These are phyloP conservation scores for Nymphaea thermarum DNA, from an alignment of 164 flowering plant species.

Conservation along the genomic window DNA sequence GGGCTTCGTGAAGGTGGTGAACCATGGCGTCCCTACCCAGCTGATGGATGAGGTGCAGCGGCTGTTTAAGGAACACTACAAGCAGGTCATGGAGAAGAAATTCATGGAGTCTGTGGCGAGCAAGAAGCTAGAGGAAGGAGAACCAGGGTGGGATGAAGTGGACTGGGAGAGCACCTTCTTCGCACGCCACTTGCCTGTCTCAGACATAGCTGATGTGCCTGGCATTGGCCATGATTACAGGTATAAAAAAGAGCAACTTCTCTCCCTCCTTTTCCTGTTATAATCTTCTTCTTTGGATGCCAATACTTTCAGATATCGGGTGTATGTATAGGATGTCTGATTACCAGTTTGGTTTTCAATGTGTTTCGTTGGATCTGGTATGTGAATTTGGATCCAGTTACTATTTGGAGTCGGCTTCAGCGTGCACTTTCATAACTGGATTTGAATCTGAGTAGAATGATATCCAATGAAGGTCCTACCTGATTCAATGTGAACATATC, in stretches of 20 bases:
- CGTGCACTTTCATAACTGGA: no score
- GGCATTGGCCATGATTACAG: conserved; percentile 63
- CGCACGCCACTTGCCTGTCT: conserved; percentile 67
- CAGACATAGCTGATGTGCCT: conserved; percentile 67
- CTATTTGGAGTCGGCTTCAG: no score
- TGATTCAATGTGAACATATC: no score
- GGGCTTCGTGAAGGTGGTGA: conserved; percentile 33
- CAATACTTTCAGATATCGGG: no score
- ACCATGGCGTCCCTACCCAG: conserved; percentile 64
- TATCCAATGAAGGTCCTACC: no score
- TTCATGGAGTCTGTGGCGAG: conserved; percentile 66
- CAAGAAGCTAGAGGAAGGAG: conserved; percentile 44
- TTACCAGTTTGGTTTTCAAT: no score
- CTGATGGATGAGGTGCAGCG: conserved; percentile 70
- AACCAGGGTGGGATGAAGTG: conserved; percentile 32
- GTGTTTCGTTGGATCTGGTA: no score
- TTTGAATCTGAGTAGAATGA: no score
- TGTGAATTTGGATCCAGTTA: no score
- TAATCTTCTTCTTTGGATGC: no score
- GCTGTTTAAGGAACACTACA: conserved; percentile 73
- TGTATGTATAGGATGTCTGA: no score
- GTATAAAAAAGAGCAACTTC: conserved; percentile 8
- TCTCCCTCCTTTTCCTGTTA: no score
- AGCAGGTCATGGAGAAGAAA: conserved; percentile 59
- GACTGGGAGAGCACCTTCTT: conserved; percentile 92